Conservation (phyloP, 2,329 filamentous ascomycete species). For the Penicillium sp. region DNA sequence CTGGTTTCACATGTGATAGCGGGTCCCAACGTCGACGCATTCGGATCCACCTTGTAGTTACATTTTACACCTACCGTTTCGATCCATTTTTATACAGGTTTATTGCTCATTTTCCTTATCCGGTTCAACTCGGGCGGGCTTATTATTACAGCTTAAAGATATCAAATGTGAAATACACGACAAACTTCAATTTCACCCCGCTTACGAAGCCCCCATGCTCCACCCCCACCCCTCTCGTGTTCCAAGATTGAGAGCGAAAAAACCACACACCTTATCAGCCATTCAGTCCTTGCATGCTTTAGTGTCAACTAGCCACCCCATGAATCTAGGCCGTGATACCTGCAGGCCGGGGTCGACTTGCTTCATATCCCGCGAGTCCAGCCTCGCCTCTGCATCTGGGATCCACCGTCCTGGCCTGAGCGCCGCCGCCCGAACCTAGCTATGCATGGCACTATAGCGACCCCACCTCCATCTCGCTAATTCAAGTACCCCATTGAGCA, state of each 20-base stretch:
- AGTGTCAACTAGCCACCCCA: background rate
- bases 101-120: background rate
- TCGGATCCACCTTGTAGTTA: conserved; percentile 8
- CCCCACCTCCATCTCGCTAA: background rate
- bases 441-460: background rate
- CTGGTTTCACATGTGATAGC: conserved; percentile 33
- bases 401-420: conserved; percentile 22
- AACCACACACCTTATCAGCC: conserved; percentile 11
- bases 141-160: too few species aligned
- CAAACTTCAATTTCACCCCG: background rate
- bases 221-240: background rate
- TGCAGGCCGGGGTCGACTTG: conserved; percentile 12
- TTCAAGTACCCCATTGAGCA: background rate
- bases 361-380: conserved; percentile 12
- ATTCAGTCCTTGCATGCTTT: conserved; percentile 5
- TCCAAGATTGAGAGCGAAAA: background rate
- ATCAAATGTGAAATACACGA: too few species aligned
- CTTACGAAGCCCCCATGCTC: background rate
- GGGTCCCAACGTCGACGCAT: conserved; percentile 27
- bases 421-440: conserved; percentile 11
- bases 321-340: conserved; percentile 8
- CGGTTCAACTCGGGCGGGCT: background rate
- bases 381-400: conserved; percentile 9
- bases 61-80: too few species aligned
- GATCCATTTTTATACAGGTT: too few species aligned